These are phyloP conservation scores for Erodium moschatum DNA, from an alignment of 441 rosid species.

Conservation along the genomic window DNA sequence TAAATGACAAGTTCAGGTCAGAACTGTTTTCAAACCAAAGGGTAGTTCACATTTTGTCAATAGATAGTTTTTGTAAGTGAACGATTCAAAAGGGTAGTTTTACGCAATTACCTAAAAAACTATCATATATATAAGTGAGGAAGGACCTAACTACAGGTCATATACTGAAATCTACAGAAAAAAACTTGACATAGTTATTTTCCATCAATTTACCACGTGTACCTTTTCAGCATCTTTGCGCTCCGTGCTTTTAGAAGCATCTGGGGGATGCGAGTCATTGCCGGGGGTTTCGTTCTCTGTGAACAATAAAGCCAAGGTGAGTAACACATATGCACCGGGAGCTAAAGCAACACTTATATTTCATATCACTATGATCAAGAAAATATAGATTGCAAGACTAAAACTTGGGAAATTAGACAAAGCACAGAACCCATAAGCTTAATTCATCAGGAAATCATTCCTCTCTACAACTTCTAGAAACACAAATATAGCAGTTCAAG, in stretches of 20 bases:
- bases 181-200: neutral
- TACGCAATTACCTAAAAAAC: no score
- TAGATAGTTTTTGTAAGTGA: no score
- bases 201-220: neutral
- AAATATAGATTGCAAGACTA: neutral
- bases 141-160: neutral
- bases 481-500: neutral
- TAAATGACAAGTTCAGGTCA: no score
- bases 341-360: neutral
- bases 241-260: neutral
- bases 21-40: no score
- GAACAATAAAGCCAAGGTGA: neutral
- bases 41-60: no score
- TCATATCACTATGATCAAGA: neutral
- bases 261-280: neutral
- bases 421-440: neutral
- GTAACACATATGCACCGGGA: neutral
- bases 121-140: neutral
- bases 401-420: neutral
- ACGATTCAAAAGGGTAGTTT: no score
- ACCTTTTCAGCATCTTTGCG: neutral
- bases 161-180: neutral
- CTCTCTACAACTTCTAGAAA: no score
- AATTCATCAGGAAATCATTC: no score
- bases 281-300: neutral